A percentile compares a stretch with the other conserved stretches of the same genome.
These are phyloP conservation scores for Exutisphaerella laricina DNA, from an alignment of 2,329 filamentous ascomycete species.

Conservation along the genomic window DNA sequence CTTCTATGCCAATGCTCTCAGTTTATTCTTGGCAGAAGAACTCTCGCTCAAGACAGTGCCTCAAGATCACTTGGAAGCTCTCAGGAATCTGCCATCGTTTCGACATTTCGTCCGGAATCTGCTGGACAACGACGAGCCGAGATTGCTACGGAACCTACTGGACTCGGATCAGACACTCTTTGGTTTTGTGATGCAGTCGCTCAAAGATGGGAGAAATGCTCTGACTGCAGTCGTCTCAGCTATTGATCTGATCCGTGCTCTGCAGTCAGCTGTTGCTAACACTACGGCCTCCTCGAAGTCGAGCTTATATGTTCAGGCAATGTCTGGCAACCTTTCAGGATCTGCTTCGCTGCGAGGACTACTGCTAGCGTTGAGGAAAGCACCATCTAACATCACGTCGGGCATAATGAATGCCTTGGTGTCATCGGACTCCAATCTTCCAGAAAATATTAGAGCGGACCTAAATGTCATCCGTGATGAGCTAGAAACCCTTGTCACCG, in stretches of 20 bases:
- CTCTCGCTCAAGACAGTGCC: constrained; percentile 43
- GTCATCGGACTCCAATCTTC: not conserved
- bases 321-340: constrained; percentile 51
- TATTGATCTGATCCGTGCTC: constrained; percentile 30
- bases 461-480: constrained; percentile 13
- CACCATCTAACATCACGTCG: constrained; percentile 51
- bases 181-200: constrained; percentile 36
- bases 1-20: constrained; percentile 73
- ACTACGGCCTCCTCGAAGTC: constrained; percentile 36
- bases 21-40: constrained; percentile 51
- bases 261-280: constrained; percentile 38
- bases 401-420: constrained; percentile 34
- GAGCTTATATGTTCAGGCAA: constrained; percentile 55
- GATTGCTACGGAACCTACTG: constrained; percentile 48
- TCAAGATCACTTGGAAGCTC: constrained; percentile 58
- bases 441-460: not conserved
- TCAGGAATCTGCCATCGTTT: constrained; percentile 66
- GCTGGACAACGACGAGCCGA: constrained; percentile 27
- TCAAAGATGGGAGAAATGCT: constrained; percentile 37
- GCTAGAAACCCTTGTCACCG: constrained; percentile 23
- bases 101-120: constrained; percentile 35
- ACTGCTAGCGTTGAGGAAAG: constrained; percentile 55
- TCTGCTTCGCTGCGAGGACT: constrained; percentile 50
- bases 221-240: constrained; percentile 38
- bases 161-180: constrained; percentile 55